phyloP scores from a whole-genome alignment of 164 flowering plant genomes.

The Euptelea pleiosperma region DNA sequence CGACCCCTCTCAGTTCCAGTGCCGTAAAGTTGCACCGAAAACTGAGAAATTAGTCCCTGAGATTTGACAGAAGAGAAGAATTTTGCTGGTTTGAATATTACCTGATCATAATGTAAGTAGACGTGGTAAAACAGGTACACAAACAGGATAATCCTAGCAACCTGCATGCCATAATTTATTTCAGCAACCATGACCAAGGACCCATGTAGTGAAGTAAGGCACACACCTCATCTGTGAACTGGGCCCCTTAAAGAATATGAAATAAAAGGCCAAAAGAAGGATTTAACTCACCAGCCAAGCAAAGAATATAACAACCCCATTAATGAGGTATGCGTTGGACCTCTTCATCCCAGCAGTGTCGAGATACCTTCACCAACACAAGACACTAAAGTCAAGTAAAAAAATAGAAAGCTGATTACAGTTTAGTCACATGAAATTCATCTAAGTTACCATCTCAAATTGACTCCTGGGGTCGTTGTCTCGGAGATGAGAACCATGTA shows the following conservation, averaged over 20 bases:
- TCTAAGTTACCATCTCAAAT: conserved; percentile 78
- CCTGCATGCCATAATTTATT: conserved; percentile 44
- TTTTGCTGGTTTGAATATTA: conserved; percentile 23
- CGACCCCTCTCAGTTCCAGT: too few species aligned
- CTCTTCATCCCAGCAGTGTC: conserved; percentile 89
- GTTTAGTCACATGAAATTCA: background rate
- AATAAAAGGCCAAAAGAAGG: background rate
- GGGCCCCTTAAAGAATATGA: background rate
- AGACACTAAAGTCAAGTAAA: conserved; percentile 6
- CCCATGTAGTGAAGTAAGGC: background rate
- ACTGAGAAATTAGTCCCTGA: background rate
- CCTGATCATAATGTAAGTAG: conserved; percentile 80
- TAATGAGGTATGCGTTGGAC: conserved; percentile 73
- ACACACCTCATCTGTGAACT: background rate
- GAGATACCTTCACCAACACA: conserved; percentile 62
- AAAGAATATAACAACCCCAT: conserved; percentile 77
- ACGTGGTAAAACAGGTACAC: conserved; percentile 77
- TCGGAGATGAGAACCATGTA: conserved; percentile 95
- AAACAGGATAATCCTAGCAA: conserved; percentile 80
- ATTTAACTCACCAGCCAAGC: conserved; percentile 80
- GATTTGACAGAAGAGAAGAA: background rate
- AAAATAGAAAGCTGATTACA: background rate
- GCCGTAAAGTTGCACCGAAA: background rate
- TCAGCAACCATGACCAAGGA: background rate
- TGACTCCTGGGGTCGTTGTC: conserved; percentile 86